Evolutionary conservation across 106 monocot species (phyloP).

Genomic region (Narthecium ossifragum): DNA sequence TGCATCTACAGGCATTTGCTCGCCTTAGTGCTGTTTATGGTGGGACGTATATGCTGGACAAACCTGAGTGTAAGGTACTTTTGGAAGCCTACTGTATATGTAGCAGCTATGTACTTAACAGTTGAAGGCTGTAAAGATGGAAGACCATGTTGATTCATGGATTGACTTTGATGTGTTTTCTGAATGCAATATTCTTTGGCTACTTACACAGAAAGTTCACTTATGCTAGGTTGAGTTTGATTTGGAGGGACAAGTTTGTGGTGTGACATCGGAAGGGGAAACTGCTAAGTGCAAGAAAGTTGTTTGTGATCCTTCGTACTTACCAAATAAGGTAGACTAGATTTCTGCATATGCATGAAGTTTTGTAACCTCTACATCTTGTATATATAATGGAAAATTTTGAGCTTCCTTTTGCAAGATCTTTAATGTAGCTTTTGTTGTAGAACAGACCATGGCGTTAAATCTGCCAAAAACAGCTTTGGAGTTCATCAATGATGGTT

Average conservation of each 20-base stretch:
- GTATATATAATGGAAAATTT: too few relatives aligned
- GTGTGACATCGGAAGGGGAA: slow-evolving; percentile 86
- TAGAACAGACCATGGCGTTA: too few relatives aligned
- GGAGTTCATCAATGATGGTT: too few relatives aligned
- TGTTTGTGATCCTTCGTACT: slow-evolving; percentile 88
- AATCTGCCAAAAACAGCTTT: too few relatives aligned
- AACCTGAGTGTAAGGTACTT: slow-evolving; percentile 84
- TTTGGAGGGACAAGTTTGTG: slow-evolving; percentile 66
- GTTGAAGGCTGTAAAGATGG: too few relatives aligned
- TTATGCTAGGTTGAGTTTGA: slow-evolving; percentile 66
- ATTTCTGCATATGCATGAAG: too few relatives aligned
- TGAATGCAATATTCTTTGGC: background rate
- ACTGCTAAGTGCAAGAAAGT: slow-evolving; percentile 90
- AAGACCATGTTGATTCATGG: too few relatives aligned
- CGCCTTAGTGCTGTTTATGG: slow-evolving; percentile 96
- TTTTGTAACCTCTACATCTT: too few relatives aligned
- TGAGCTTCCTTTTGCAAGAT: too few relatives aligned
- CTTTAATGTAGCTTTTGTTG: too few relatives aligned
- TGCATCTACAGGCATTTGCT: slow-evolving; percentile 62
- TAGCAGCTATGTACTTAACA: too few relatives aligned
- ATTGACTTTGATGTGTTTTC: background rate
- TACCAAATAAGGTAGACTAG: slow-evolving; percentile 65
- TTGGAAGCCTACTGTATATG: too few relatives aligned
- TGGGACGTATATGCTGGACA: slow-evolving; percentile 88
- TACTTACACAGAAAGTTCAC: background rate